These are phyloP conservation scores for Globisporangium apiculatum DNA, from an alignment of 352 stramenopile genomes.

Conservation along the genomic window DNA sequence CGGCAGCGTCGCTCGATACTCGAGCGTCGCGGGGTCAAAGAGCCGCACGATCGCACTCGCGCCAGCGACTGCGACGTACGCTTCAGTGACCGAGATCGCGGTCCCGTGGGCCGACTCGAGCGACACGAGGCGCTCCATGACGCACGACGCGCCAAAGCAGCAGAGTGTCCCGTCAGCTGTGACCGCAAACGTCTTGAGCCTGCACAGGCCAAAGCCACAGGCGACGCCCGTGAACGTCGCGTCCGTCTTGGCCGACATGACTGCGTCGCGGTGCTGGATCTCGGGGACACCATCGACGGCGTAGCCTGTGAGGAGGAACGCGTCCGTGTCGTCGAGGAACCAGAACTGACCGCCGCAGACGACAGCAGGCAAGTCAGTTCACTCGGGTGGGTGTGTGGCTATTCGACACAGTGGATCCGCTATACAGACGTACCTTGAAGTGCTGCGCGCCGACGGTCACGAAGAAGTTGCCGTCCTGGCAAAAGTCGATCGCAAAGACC, in stretches of 20 bases:
- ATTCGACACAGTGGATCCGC: neutral
- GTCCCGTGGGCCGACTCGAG: slow-evolving; percentile 53
- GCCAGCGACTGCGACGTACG: slow-evolving; percentile 62
- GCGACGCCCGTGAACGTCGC: slow-evolving; percentile 65
- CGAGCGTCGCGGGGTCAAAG: slow-evolving; percentile 65
- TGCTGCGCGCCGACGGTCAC: slow-evolving; percentile 78
- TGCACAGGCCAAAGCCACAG: slow-evolving; percentile 42
- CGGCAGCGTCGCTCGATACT: slow-evolving; percentile 66
- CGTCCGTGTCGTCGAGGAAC: slow-evolving; percentile 45
- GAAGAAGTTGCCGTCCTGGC: slow-evolving; percentile 64
- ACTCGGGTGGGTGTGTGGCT: too few relatives aligned
- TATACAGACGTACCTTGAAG: slow-evolving; percentile 41
- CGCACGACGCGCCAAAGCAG: slow-evolving; percentile 62
- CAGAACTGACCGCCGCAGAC: slow-evolving; percentile 42
- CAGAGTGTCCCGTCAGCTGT: slow-evolving; percentile 69
- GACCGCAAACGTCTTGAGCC: slow-evolving; percentile 67
- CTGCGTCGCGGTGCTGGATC: slow-evolving; percentile 46
- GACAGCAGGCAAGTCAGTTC: too few relatives aligned
- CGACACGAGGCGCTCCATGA: slow-evolving; percentile 74
- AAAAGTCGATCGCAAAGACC: slow-evolving; percentile 65
- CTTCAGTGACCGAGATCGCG: slow-evolving; percentile 66
- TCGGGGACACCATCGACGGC: slow-evolving; percentile 49
- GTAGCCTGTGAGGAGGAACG: slow-evolving; percentile 47
- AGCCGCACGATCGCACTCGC: slow-evolving; percentile 59
- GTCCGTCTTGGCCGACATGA: slow-evolving; percentile 52